These are phyloP conservation scores for Metschnikowia kofuensis DNA, from an alignment of 805 yeast species.

Conservation along the genomic window DNA sequence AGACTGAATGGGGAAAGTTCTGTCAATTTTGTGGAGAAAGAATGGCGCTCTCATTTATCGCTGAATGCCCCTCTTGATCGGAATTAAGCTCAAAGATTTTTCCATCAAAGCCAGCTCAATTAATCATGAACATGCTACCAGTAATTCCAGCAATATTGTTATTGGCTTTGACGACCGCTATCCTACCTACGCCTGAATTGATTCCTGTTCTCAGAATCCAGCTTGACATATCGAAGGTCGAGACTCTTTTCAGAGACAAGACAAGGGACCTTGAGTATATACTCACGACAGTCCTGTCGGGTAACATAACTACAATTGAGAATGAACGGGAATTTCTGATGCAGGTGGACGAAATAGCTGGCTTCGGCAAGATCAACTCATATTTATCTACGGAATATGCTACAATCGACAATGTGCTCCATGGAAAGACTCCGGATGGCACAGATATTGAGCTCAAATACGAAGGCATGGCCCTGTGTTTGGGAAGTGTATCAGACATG, in stretches of 20 bases:
- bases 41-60: too few relatives aligned
- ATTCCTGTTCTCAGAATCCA: conserved; percentile 28
- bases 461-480: neutral
- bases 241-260: neutral
- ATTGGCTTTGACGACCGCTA: neutral
- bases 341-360: neutral
- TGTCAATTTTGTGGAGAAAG: too few relatives aligned
- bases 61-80: too few relatives aligned
- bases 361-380: neutral
- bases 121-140: too few relatives aligned
- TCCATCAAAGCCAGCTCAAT: too few relatives aligned
- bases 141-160: too few relatives aligned
- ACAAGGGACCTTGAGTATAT: neutral
- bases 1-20: too few relatives aligned
- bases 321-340: neutral
- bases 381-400: neutral
- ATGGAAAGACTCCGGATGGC: neutral
- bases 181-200: conserved; percentile 23
- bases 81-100: too few relatives aligned
- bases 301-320: neutral
- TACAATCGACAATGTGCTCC: neutral
- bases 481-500: neutral
- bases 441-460: neutral
- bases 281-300: neutral
- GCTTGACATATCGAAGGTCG: neutral